Percentiles rank a stretch among this genome's conserved stretches.
phyloP scores from a whole-genome alignment of 176 grass and related monocot genomes.

The Cocos nucifera region DNA sequence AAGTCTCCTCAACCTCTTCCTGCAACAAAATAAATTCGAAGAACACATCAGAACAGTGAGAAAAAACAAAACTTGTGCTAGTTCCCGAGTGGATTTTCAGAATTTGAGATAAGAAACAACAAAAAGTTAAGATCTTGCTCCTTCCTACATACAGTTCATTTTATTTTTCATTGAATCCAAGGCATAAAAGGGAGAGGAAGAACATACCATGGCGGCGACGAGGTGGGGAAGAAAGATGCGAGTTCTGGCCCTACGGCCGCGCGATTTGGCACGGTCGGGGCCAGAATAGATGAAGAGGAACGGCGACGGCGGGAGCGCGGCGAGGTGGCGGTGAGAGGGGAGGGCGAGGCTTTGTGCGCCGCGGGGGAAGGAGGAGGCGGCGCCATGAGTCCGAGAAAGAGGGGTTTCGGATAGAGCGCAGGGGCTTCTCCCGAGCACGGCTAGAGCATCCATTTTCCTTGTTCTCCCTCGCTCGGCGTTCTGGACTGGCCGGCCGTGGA shows the following conservation, averaged over 20 bases:
- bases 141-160: not conserved
- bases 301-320: slow-evolving; percentile 6
- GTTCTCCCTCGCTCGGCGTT: not conserved
- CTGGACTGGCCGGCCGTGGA: too few species aligned
- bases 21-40: slow-evolving; percentile 2
- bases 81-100: not conserved
- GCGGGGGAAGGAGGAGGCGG: slow-evolving; percentile 4
- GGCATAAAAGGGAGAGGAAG: not conserved
- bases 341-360: slow-evolving; percentile 1
- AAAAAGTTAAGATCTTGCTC: not conserved
- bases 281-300: slow-evolving; percentile 26
- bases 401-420: slow-evolving; percentile 3
- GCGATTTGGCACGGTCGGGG: slow-evolving; percentile 1
- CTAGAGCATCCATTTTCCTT: slow-evolving; percentile 27
- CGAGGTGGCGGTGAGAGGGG: slow-evolving; percentile 3
- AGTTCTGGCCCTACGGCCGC: slow-evolving; percentile 18
- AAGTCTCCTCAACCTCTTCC: slow-evolving; percentile 62
- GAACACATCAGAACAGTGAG: not conserved
- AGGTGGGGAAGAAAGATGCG: slow-evolving; percentile 23
- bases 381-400: not conserved
- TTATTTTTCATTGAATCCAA: too few species aligned
- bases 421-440: slow-evolving; percentile 24
- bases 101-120: not conserved
- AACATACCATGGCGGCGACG: slow-evolving; percentile 42
- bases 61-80: not conserved